These are phyloP conservation scores for Simplicillium aogashimaense DNA, from an alignment of 2,329 filamentous ascomycete species.

Conservation along the genomic window DNA sequence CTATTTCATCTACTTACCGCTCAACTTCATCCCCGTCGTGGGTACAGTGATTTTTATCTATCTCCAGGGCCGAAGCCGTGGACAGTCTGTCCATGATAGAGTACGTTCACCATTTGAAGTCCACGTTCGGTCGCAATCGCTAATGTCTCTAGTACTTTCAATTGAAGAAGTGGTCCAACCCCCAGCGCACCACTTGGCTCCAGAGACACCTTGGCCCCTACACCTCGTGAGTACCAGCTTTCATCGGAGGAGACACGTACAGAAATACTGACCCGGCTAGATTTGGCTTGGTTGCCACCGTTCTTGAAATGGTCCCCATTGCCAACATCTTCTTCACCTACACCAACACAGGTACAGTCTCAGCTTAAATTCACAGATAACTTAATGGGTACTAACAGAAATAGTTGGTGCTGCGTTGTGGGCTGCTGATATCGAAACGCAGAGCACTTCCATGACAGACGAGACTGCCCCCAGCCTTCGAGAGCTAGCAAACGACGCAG, in stretches of 20 bases:
- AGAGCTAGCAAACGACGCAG: slow-evolving; percentile 37
- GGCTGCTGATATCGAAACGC: slow-evolving; percentile 74
- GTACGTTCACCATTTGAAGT: slow-evolving; percentile 26
- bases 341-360: slow-evolving; percentile 60
- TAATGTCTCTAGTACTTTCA: slow-evolving; percentile 62
- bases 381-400: slow-evolving; percentile 6
- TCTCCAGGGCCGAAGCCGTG: slow-evolving; percentile 52
- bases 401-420: slow-evolving; percentile 83
- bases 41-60: slow-evolving; percentile 75
- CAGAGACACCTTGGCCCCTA: slow-evolving; percentile 64
- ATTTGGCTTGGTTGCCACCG: slow-evolving; percentile 62
- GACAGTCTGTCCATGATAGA: slow-evolving; percentile 39
- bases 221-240: slow-evolving; percentile 53
- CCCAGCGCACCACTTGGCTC: slow-evolving; percentile 59
- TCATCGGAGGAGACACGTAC: no score
- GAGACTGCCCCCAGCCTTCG: slow-evolving; percentile 40
- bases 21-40: slow-evolving; percentile 88
- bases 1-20: slow-evolving; percentile 76
- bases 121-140: background rate
- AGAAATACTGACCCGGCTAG: slow-evolving; percentile 30
- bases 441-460: slow-evolving; percentile 36
- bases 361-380: background rate
- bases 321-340: slow-evolving; percentile 78
- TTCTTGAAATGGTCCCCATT: slow-evolving; percentile 79
- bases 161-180: slow-evolving; percentile 69